A percentile compares a stretch with the other conserved stretches of the same genome.
Conservation (phyloP, 2,329 filamentous ascomycete species). For the Ophiostoma himal-ulmi region DNA sequence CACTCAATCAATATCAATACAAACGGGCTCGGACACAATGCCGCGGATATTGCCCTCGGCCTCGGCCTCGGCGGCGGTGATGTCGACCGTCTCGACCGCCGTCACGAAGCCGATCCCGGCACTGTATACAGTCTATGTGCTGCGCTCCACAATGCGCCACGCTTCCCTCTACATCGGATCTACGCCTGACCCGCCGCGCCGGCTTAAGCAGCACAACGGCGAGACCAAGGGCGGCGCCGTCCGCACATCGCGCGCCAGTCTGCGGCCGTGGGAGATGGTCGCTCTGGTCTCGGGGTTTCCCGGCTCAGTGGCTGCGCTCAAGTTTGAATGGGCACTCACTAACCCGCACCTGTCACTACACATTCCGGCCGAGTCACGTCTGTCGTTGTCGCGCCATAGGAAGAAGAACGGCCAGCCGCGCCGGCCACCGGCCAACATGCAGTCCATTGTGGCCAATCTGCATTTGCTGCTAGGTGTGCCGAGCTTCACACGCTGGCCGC, state of each 20-base stretch:
- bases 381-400: constrained; percentile 46
- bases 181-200: constrained; percentile 78
- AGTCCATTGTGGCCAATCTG: constrained; percentile 69
- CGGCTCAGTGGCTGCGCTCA: constrained; percentile 76
- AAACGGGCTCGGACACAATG: not conserved
- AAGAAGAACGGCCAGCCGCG: constrained; percentile 52
- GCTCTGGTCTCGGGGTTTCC: constrained; percentile 83
- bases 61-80: not conserved
- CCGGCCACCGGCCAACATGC: constrained; percentile 55
- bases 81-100: constrained; percentile 34
- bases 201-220: constrained; percentile 90
- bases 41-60: not conserved
- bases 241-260: constrained; percentile 59
- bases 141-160: constrained; percentile 72
- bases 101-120: constrained; percentile 64
- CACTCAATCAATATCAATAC: not conserved
- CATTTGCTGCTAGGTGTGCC: constrained; percentile 72
- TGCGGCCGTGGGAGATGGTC: constrained; percentile 89
- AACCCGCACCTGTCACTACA: constrained; percentile 77
- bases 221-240: constrained; percentile 71
- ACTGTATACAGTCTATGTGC: constrained; percentile 88
- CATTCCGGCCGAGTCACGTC: constrained; percentile 59
- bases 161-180: constrained; percentile 80
- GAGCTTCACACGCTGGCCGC: constrained; percentile 78
- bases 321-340: constrained; percentile 94